Conservation (phyloP, 2,329 filamentous ascomycete species). For the Diplodia sapinea region DNA sequence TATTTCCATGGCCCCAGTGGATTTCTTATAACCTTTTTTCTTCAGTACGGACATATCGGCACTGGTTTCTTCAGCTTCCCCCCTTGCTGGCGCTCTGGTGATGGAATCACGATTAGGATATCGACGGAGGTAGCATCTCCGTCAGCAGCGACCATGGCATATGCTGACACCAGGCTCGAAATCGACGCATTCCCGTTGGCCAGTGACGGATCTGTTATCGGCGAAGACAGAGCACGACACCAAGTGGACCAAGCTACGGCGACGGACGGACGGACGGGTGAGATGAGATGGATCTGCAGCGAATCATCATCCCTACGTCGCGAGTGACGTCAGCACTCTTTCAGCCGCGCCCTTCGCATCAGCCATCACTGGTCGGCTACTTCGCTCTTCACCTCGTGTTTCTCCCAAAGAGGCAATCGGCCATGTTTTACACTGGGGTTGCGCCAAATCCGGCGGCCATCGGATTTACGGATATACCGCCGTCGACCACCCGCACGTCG, state of each 20-base stretch:
- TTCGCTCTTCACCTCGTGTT: background rate
- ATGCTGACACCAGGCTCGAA: constrained; percentile 1
- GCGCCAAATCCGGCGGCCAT: constrained; percentile 4
- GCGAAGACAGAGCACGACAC: background rate
- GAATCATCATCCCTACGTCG: background rate
- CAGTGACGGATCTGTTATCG: background rate
- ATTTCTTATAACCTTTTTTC: background rate
- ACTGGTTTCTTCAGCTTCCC: background rate
- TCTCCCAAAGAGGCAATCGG: background rate
- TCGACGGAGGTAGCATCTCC: background rate
- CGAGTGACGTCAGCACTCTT: constrained; percentile 5
- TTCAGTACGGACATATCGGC: constrained; percentile 8
- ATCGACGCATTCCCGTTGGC: background rate
- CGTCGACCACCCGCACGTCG: background rate
- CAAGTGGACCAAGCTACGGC: background rate
- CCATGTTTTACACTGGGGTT: background rate
- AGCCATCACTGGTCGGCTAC: too few species aligned
- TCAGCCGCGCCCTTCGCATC: background rate
- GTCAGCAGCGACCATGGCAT: background rate
- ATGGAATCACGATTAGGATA: background rate
- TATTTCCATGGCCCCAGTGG: background rate
- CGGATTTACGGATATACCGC: constrained; percentile 20
- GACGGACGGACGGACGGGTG: background rate
- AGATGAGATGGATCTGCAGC: constrained; percentile 5
- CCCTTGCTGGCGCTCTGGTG: background rate